phyloP scores from a whole-genome alignment of 2,329 filamentous ascomycete genomes.

The Pyrenophora teres region DNA sequence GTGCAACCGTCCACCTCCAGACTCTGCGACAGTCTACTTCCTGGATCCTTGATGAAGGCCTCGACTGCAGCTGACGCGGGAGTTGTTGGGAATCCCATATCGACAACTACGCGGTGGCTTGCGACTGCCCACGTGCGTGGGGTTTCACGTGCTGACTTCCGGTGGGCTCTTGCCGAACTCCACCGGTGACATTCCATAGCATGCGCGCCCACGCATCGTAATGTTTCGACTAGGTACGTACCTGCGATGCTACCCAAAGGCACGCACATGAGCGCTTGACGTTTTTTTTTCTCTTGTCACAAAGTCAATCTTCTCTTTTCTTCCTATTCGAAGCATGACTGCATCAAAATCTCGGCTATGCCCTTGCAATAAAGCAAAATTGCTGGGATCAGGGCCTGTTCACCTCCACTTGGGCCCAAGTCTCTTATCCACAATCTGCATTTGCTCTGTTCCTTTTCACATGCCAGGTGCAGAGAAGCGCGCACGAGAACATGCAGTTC shows the following conservation, averaged over 20 bases:
- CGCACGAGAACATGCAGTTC: slow-evolving; percentile 7
- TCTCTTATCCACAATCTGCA: slow-evolving; percentile 4
- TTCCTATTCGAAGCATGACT: slow-evolving; percentile 1
- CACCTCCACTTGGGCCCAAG: slow-evolving; percentile 6
- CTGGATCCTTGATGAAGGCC: not conserved
- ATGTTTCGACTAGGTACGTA: slow-evolving; percentile 9
- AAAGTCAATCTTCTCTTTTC: not conserved
- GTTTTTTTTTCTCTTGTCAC: not conserved
- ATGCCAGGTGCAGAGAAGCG: slow-evolving; percentile 3
- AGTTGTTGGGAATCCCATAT: slow-evolving; percentile 4
- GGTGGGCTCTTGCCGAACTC: slow-evolving; percentile 9
- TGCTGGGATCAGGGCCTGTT: not conserved
- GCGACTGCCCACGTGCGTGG: slow-evolving; percentile 3
- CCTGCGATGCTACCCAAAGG: slow-evolving; percentile 14
- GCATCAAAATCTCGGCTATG: slow-evolving; percentile 4
- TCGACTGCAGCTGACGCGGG: slow-evolving; percentile 1
- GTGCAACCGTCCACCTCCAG: not conserved
- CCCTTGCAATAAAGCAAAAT: slow-evolving; percentile 5
- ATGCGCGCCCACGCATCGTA: not conserved
- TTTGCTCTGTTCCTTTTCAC: not conserved
- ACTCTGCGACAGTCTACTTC: not conserved
- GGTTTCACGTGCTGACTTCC: slow-evolving; percentile 7
- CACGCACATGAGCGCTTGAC: not conserved
- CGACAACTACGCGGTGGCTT: slow-evolving; percentile 2
- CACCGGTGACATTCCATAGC: slow-evolving; percentile 6